Base-by-base conservation (phyloP, 2,329 filamentous ascomycete genomes). In the Dissoconium aciculare region DNA sequence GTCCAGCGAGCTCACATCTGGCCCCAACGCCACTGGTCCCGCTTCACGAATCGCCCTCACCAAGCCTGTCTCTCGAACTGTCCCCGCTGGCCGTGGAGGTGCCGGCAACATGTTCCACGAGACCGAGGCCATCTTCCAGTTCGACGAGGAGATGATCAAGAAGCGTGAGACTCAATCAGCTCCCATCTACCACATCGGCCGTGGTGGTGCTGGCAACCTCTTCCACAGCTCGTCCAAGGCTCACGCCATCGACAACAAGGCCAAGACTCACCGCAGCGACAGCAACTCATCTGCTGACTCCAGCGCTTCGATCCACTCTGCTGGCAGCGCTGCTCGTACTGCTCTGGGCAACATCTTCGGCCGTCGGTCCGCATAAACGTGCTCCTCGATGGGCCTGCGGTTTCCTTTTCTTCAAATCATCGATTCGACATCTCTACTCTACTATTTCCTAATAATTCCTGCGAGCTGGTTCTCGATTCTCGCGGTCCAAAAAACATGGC, bases 101-200 rank as follows among this genome's bases (percentile, higher is more conserved):
- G 66, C 66, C 10, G 70, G 69, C 45, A 74, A 74, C 49, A 63
- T 68, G 36, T 61, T 55, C 52, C 16, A 46, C 66, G 38, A 60
- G 62, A 54, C 74, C 43, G 62, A 68, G 24, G 63, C 67, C 46
- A 73, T 75, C 51, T 75, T 75, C 62, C 67, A 64, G 53, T 80
- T 80, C 55, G 72, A 77, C 52, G 71, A 76, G 56, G 71, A 76
- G 46, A 62, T 76, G 30, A 63, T 69, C 42, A 64, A 64, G 35
- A 57, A 68, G 39, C 60, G 64, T 34, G 58, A 64, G 27, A 34
- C 31, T 26, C 39, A 40, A 15, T 27, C 25, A 9, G 69, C 70
- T 2, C 71, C 71, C 11, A 64, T 75, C 38, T 75, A 73, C 60
- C 68, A 73, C 50, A 66, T 74, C 39, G 71, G 71, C 26, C 62